Percentiles rank a stretch among this genome's conserved stretches.
phyloP scores from a whole-genome alignment of 129 eudicot species.

The Gnaphalium uliginosum region DNA sequence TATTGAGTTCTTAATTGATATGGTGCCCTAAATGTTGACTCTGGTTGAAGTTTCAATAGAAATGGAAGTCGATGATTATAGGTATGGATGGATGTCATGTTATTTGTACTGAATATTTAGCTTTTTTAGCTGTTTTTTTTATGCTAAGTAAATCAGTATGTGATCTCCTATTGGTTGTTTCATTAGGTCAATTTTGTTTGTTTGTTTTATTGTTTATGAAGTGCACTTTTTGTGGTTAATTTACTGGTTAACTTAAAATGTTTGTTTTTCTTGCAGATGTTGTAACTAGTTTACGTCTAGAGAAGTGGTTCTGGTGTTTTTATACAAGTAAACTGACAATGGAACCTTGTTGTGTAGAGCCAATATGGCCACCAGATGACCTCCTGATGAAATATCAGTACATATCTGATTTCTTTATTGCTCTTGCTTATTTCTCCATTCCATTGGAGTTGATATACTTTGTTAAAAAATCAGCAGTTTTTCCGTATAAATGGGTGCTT shows the following conservation, averaged over 20 bases:
- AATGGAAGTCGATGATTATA: no score
- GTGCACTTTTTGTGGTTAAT: background rate
- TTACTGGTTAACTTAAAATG: background rate
- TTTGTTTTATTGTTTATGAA: background rate
- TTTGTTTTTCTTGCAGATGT: conserved; percentile 34
- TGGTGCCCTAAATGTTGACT: background rate
- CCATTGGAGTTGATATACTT: conserved; percentile 89
- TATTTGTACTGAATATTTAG: background rate
- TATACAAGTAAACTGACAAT: conserved; percentile 20
- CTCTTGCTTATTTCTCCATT: conserved; percentile 92
- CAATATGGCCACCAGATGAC: conserved; percentile 91
- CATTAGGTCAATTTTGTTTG: background rate
- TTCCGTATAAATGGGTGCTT: conserved; percentile 92
- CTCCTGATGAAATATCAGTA: conserved; percentile 87
- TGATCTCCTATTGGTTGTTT: background rate
- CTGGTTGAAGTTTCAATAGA: background rate
- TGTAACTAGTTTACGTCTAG: conserved; percentile 23
- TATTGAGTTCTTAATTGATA: background rate
- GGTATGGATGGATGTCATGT: conserved; percentile 5
- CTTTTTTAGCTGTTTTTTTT: background rate
- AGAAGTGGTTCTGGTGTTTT: conserved; percentile 26
- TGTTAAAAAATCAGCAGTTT: conserved; percentile 87
- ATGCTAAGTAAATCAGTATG: background rate
- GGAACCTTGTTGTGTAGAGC: conserved; percentile 96
- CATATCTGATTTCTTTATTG: conserved; percentile 93